Conservation (phyloP, 768 basidiomycete species). For the Hebeloma cylindrosporum region DNA sequence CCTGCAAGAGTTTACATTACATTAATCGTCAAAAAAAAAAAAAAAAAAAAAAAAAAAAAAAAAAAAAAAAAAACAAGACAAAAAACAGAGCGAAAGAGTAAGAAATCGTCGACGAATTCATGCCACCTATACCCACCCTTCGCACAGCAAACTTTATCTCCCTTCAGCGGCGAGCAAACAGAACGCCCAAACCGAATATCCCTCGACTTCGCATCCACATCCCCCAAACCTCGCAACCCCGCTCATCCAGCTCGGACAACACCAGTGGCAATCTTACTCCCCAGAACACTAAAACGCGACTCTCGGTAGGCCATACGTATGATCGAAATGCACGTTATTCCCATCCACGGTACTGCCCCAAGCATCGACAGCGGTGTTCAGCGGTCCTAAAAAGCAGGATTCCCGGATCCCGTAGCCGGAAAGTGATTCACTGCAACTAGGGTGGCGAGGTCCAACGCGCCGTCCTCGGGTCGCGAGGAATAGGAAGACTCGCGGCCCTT, state of each 20-base stretch:
- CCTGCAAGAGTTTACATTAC: too few species aligned
- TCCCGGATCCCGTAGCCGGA: not conserved
- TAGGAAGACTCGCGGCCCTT: not conserved
- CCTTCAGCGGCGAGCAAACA: not conserved
- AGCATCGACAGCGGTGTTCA: not conserved
- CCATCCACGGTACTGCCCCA: too few species aligned
- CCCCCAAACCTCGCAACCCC: constrained; percentile 3
- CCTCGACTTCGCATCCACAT: constrained; percentile 14
- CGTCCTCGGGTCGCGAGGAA: too few species aligned
- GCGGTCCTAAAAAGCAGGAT: not conserved
- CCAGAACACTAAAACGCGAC: constrained; percentile 4
- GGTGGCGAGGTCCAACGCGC: not conserved
- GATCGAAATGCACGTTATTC: too few species aligned
- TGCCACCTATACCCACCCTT: constrained; percentile 7
- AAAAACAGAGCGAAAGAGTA: too few species aligned
- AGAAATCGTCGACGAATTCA: too few species aligned
- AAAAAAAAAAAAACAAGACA: too few species aligned
- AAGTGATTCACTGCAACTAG: not conserved
- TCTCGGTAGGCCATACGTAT: too few species aligned
- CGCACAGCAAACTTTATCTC: not conserved
- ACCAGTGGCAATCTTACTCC: not conserved
- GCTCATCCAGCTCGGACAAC: constrained; percentile 9
- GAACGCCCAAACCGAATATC: constrained; percentile 12
- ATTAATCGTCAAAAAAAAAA: too few species aligned
- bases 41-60: too few species aligned